These are phyloP conservation scores for Tolypocladium endophyticum DNA, from an alignment of 2,329 filamentous ascomycete genomes.

Conservation along the genomic window DNA sequence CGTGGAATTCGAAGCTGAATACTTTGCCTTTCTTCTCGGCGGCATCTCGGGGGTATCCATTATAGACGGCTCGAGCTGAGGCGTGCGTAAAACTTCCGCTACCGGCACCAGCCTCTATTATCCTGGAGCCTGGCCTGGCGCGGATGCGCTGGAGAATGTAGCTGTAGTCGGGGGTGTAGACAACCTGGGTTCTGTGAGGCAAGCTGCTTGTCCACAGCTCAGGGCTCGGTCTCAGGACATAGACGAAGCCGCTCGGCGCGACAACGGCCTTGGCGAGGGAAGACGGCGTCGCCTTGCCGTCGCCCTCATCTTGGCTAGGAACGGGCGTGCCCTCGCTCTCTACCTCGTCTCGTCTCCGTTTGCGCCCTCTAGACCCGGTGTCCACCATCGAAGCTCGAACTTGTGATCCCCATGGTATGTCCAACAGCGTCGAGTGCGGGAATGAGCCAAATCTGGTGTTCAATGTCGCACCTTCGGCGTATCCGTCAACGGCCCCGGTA, in stretches of 20 bases:
- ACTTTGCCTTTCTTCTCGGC: constrained; percentile 51
- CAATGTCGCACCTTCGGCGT: constrained; percentile 65
- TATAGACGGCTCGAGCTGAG: constrained; percentile 64
- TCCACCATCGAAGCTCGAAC: constrained; percentile 83
- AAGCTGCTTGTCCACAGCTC: constrained; percentile 74
- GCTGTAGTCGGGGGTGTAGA: constrained; percentile 81
- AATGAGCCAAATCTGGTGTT: constrained; percentile 94
- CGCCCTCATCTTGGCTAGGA: constrained; percentile 22
- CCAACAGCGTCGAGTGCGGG: constrained; percentile 66
- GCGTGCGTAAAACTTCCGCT: constrained; percentile 81
- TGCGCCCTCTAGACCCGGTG: constrained; percentile 77
- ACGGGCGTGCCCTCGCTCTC: constrained; percentile 32
- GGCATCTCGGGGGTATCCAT: constrained; percentile 46
- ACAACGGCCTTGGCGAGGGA: constrained; percentile 37
- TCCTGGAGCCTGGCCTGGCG: constrained; percentile 57
- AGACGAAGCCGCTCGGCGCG: constrained; percentile 61
- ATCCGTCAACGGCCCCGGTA: constrained; percentile 56
- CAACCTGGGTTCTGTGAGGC: constrained; percentile 75
- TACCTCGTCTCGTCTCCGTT: constrained; percentile 40
- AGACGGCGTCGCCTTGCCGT: constrained; percentile 17
- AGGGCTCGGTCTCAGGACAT: constrained; percentile 68
- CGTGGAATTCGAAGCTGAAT: constrained; percentile 76
- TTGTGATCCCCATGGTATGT: constrained; percentile 83
- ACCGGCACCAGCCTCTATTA: constrained; percentile 75
- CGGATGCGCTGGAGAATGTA: constrained; percentile 70